Conservation (phyloP, 352 stramenopile genomes). For the Pythium phragmitis region DNA sequence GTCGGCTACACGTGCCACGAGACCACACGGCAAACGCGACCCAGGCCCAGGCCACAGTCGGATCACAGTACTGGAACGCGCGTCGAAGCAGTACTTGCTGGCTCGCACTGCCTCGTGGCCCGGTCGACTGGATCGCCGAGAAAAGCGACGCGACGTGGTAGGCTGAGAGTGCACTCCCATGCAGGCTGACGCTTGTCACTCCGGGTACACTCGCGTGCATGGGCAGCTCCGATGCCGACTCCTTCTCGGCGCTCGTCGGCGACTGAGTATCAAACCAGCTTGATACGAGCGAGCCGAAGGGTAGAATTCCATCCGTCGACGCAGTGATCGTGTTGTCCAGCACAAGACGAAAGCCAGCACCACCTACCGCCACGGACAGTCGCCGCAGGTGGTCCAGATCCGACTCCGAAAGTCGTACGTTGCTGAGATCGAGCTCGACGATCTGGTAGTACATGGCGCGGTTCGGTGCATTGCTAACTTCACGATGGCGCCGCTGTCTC, state of each 20-base stretch:
- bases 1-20: slow-evolving; percentile 7
- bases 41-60: slow-evolving; percentile 38
- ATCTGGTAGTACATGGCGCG: slow-evolving; percentile 15
- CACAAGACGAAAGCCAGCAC: slow-evolving; percentile 21
- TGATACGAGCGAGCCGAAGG: slow-evolving; percentile 31
- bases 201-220: background rate
- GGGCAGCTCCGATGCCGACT: background rate
- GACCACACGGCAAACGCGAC: slow-evolving; percentile 30
- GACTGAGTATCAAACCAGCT: slow-evolving; percentile 28
- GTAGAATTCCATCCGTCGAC: background rate
- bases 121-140: slow-evolving; percentile 30
- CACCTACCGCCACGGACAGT: background rate
- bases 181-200: slow-evolving; percentile 11
- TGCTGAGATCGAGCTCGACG: slow-evolving; percentile 16
- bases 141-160: slow-evolving; percentile 40
- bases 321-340: slow-evolving; percentile 26
- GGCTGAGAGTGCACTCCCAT: slow-evolving; percentile 31
- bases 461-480: slow-evolving; percentile 16
- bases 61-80: slow-evolving; percentile 27
- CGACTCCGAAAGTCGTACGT: background rate
- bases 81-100: slow-evolving; percentile 33
- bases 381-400: background rate
- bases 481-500: background rate
- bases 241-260: background rate
- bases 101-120: background rate